Base-by-base conservation (phyloP, 1,284 basidiomycete genomes). In the Leccinum insolens region DNA sequence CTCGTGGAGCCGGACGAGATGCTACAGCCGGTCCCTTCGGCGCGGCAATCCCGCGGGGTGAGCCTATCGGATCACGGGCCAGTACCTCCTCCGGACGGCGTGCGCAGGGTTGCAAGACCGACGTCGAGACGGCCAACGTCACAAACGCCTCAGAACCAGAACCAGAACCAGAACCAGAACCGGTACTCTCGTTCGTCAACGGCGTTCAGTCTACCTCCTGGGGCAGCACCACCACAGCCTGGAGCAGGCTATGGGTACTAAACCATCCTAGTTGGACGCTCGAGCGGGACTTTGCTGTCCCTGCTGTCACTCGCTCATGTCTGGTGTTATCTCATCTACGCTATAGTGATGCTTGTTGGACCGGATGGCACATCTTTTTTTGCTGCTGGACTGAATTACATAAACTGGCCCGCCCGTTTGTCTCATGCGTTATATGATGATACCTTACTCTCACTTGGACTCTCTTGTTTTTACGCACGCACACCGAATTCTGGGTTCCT, bases 1-100 rank as follows among this genome's bases (percentile, higher is more conserved):
- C 67, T 67, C 22, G 55, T 71, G 9, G 83, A 84, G 52, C 77
- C 79, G 8, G 83, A 83, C 49, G 80, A 83, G 59, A 75, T 79
- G 31, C 67, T 75, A 65, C 76, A 74, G 64, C 77, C 74, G 65
- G 68, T 74, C 60, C 70, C 74, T 63, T 70, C 41, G 20, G 52
- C 14, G 52, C 52, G 22, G 52, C 52, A 57, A 25, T 80, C 76
- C 12, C 84, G 91, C 20, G 94, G 94, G 39, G 84, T 96, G 41
- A 89, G 89, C 64, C 78, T 96, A 67, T 86, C 87, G 62, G 95
- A 96, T 74, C 83, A 86, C 71, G 95, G 95, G 15, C 93, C 92
- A 61, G 92, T 28, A 28, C 28, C 28, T 28, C 28, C 28, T 37
- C 87, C 89, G 7, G 89, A 93, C 5, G 90, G 89, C 52, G 92